Conservation (phyloP, 2,329 filamentous ascomycete species). For the Botryotinia narcissicola region DNA sequence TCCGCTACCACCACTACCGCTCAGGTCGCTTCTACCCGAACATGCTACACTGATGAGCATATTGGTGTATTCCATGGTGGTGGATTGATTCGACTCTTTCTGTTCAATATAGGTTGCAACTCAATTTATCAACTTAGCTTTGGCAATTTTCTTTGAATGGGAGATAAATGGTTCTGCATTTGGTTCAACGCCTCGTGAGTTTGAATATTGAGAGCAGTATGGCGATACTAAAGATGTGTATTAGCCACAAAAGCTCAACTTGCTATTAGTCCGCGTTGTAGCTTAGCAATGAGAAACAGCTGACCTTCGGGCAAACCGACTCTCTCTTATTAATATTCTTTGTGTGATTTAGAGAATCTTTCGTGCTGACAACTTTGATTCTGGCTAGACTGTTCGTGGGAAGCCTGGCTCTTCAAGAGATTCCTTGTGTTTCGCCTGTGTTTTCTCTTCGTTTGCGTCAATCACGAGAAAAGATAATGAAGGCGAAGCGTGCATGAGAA, state of each 20-base stretch:
- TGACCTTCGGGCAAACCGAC: accelerated
- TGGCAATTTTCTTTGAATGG: accelerated
- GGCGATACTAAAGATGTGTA: too few species aligned
- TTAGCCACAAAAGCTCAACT: not conserved
- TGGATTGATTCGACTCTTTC: not conserved
- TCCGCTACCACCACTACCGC: not conserved
- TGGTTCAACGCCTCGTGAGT: not conserved
- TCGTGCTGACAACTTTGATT: too few species aligned
- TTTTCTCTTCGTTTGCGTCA: not conserved
- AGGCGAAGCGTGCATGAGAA: not conserved
- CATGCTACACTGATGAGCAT: not conserved
- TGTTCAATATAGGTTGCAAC: not conserved
- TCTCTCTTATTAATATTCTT: not conserved
- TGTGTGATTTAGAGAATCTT: not conserved
- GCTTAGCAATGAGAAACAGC: not conserved
- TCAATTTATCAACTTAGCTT: accelerated
- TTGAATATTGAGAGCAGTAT: not conserved
- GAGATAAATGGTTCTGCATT: not conserved
- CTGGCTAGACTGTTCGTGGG: not conserved
- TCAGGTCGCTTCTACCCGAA: not conserved
- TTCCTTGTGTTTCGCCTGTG: too few species aligned
- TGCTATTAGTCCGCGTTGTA: not conserved
- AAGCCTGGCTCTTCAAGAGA: not conserved
- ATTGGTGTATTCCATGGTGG: not conserved
- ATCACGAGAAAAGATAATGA: not conserved